Percentiles rank a stretch among this genome's conserved stretches.
Evolutionary conservation across 306 rosid genomes (phyloP).

Genomic region (apple (Malus domestica)): DNA sequence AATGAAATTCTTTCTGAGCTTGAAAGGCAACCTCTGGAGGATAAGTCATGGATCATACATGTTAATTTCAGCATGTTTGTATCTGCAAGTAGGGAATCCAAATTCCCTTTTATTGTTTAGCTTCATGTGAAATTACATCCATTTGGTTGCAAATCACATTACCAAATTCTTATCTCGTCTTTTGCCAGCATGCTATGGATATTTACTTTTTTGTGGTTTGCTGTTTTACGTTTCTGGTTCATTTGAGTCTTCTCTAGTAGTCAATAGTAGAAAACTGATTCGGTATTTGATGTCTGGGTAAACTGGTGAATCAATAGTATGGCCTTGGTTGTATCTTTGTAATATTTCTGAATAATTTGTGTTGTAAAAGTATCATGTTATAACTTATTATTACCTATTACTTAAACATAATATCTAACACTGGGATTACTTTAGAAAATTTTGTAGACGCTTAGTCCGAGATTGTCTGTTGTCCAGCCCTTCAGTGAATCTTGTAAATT

Average conservation of each 20-base stretch:
- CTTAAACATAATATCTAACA: neutral
- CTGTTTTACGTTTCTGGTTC: neutral
- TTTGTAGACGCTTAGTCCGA: neutral
- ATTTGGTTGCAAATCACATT: neutral
- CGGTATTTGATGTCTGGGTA: neutral
- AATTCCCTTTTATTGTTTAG: neutral
- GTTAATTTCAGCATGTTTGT: constrained; percentile 11
- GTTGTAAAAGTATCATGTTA: neutral
- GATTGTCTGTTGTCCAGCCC: neutral
- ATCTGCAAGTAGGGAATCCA: constrained; percentile 21
- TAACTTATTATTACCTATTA: neutral
- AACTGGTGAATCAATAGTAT: neutral
- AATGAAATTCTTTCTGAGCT: constrained; percentile 37
- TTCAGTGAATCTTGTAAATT: neutral
- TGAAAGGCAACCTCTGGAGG: constrained; percentile 37
- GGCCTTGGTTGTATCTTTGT: neutral
- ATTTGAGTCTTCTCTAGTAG: too few relatives aligned
- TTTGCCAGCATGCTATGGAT: neutral
- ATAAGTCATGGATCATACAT: constrained; percentile 17
- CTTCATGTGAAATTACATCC: constrained; percentile 7
- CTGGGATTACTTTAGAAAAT: neutral
- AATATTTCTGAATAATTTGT: neutral
- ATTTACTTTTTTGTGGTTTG: neutral
- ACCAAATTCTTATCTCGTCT: neutral
- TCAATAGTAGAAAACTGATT: neutral